Conservation (phyloP, 768 basidiomycete species). For the Nidularia pulvinata region DNA sequence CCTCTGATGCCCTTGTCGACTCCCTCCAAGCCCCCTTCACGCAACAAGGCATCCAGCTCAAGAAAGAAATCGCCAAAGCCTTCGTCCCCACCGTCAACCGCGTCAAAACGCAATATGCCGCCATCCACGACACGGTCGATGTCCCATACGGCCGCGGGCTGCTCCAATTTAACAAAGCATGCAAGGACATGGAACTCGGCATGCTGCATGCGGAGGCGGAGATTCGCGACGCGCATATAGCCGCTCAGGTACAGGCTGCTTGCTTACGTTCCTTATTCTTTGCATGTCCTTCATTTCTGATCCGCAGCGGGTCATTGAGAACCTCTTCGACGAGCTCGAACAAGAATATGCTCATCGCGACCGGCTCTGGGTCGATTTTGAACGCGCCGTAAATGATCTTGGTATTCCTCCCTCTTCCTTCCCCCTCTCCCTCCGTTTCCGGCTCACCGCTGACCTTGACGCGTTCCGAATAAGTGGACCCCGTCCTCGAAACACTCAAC, state of each 20-base stretch:
- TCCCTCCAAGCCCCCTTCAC: conserved; percentile 41
- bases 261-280: conserved; percentile 9
- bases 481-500: conserved; percentile 35
- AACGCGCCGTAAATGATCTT: conserved; percentile 39
- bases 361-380: conserved; percentile 47
- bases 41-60: conserved; percentile 29
- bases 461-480: conserved; percentile 32
- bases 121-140: conserved; percentile 37
- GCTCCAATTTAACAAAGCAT: conserved; percentile 51
- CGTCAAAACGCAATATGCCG: conserved; percentile 36
- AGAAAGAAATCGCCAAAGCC: conserved; percentile 37
- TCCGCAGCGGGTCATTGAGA: conserved; percentile 37
- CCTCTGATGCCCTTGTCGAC: conserved; percentile 27
- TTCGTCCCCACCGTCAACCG: conserved; percentile 49
- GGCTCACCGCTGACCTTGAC: conserved; percentile 5
- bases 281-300: not conserved
- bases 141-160: conserved; percentile 37
- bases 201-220: conserved; percentile 42
- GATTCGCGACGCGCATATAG: conserved; percentile 31
- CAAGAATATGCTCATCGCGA: conserved; percentile 48
- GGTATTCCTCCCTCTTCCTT: conserved; percentile 29
- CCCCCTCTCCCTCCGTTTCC: not conserved
- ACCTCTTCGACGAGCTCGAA: conserved; percentile 42
- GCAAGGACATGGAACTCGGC: conserved; percentile 49
- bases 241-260: conserved; percentile 34